Evolutionary conservation across 2,329 filamentous ascomycete species (phyloP).

Genomic region (Xylariaceae sp.): DNA sequence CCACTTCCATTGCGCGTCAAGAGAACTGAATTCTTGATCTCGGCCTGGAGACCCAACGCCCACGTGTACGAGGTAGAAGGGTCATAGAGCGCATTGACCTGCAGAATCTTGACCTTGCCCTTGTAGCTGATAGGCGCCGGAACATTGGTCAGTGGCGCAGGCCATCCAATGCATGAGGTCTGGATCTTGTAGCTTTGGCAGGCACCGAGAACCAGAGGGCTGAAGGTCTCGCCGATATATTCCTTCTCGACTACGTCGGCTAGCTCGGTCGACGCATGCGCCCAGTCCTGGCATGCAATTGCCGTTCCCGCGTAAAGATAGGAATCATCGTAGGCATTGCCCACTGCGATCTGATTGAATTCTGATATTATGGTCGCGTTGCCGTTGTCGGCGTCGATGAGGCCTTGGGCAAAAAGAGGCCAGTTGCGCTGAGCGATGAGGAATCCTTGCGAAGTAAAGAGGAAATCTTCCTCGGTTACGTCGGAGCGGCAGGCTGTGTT

Average conservation of each 20-base stretch:
- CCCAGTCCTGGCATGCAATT: conserved; percentile 48
- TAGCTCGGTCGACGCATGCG: conserved; percentile 32
- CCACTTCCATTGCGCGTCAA: conserved; percentile 48
- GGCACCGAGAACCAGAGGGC: conserved; percentile 42
- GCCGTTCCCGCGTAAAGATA: conserved; percentile 38
- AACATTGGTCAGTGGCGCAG: conserved; percentile 43
- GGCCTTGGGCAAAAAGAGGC: conserved; percentile 32
- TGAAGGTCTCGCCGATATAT: conserved; percentile 38
- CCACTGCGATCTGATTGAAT: conserved; percentile 32
- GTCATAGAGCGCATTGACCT: conserved; percentile 48
- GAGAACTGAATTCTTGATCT: conserved; percentile 44
- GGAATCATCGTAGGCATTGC: conserved; percentile 35
- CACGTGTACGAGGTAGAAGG: conserved; percentile 48
- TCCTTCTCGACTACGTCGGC: conserved; percentile 38
- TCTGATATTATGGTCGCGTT: conserved; percentile 46
- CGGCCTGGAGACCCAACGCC: conserved; percentile 42
- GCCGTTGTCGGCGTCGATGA: conserved; percentile 41
- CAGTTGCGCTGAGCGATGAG: conserved; percentile 33
- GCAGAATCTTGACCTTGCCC: conserved; percentile 42
- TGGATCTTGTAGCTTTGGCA: conserved; percentile 45
- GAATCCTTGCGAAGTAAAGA: conserved; percentile 41
- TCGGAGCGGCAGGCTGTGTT: conserved; percentile 34
- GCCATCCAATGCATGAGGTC: conserved; percentile 49
- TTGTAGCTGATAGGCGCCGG: conserved; percentile 36
- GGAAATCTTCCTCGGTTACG: conserved; percentile 43